Evolutionary conservation across 176 grass and related monocot species (phyloP).

Genomic region (Neostapfia colusana): DNA sequence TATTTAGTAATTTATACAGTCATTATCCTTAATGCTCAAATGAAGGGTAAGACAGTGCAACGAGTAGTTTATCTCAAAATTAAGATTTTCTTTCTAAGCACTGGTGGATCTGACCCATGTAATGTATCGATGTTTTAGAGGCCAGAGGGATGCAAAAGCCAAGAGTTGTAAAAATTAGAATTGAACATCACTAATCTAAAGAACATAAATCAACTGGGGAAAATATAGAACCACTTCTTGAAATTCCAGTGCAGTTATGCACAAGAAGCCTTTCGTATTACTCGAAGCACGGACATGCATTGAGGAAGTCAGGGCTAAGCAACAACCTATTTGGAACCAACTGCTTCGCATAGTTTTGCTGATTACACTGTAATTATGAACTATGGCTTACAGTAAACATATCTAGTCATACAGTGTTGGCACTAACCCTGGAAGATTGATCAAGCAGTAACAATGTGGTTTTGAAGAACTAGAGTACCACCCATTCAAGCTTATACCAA

Average conservation of each 20-base stretch:
- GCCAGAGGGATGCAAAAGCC: background rate
- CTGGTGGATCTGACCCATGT: background rate
- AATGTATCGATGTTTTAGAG: background rate
- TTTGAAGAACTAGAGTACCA: constrained; percentile 3
- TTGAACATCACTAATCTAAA: constrained; percentile 8
- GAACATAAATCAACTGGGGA: constrained; percentile 1
- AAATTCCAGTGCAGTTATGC: background rate
- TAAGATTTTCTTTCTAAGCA: background rate
- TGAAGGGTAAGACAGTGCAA: background rate
- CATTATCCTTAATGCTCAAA: background rate
- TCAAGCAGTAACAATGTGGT: background rate
- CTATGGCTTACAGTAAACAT: background rate
- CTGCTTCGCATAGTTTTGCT: background rate
- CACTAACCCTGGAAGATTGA: background rate
- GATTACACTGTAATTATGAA: background rate
- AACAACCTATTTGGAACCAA: background rate
- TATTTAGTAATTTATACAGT: background rate
- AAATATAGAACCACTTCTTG: background rate
- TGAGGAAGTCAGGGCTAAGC: background rate
- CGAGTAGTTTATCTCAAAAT: background rate
- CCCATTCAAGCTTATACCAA: constrained; percentile 1
- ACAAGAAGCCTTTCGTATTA: constrained; percentile 4
- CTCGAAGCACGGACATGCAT: background rate
- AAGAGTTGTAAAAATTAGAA: constrained; percentile 10
- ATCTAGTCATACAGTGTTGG: background rate